Conservation (phyloP, 2,329 filamentous ascomycete genomes). For the Colletotrichum incanum region DNA sequence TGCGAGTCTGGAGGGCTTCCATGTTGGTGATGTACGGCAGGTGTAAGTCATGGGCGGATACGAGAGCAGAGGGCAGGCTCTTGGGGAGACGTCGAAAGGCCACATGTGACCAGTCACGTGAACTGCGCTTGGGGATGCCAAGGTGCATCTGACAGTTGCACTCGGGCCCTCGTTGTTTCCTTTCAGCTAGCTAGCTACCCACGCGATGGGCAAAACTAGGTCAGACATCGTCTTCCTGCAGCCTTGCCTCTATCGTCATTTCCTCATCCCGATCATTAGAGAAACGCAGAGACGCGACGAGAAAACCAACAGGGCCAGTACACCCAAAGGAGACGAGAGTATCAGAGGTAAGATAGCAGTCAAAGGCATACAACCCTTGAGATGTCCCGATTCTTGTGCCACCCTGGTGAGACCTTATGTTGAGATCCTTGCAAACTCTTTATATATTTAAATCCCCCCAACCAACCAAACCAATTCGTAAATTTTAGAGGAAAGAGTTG, state of each 20-base stretch:
- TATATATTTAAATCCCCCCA: background rate
- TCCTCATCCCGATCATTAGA: too few relatives aligned
- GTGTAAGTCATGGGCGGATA: too few relatives aligned
- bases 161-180: background rate
- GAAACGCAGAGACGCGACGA: too few relatives aligned
- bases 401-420: background rate
- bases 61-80: background rate
- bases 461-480: background rate
- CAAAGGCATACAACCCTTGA: background rate
- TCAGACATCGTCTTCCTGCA: too few relatives aligned
- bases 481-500: background rate
- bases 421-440: background rate
- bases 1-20: background rate
- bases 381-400: background rate
- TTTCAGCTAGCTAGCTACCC: too few relatives aligned
- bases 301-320: too few relatives aligned
- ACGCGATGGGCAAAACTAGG: too few relatives aligned
- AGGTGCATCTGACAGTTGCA: background rate
- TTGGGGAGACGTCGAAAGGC: background rate
- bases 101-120: background rate
- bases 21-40: background rate
- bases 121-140: too few relatives aligned
- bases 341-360: background rate
- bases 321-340: too few relatives aligned
- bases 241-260: too few relatives aligned